Percentiles rank a stretch among this genome's conserved stretches.
Evolutionary conservation across 1,139 yeast species (phyloP).

Genomic region (Barnettozyma hawaiiensis): DNA sequence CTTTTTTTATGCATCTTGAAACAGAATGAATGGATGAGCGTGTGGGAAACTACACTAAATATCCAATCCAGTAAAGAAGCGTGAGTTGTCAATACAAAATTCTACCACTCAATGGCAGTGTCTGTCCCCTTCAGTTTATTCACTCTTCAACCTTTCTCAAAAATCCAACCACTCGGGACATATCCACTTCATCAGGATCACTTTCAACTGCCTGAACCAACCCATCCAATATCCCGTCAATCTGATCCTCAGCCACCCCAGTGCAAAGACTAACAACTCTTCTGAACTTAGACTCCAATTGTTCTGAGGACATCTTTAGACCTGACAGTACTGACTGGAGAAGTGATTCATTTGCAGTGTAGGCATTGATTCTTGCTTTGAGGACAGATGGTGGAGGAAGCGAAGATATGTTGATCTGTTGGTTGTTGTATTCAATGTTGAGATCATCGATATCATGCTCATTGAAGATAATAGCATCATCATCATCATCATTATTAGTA

Average conservation of each 20-base stretch:
- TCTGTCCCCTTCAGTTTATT: not conserved
- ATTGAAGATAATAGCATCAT: conserved; percentile 5
- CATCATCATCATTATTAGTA: not conserved
- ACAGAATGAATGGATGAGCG: no score
- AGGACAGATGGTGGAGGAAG: conserved; percentile 62
- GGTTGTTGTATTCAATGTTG: conserved; percentile 11
- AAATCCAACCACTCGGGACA: conserved; percentile 46
- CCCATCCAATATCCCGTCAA: conserved; percentile 79
- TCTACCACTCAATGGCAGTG: conserved; percentile 1
- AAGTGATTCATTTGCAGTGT: conserved; percentile 55
- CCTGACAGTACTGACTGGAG: conserved; percentile 45
- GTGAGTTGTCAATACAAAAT: not conserved
- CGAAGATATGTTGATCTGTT: conserved; percentile 22
- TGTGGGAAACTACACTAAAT: no score
- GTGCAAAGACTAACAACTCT: conserved; percentile 88
- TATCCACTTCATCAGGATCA: conserved; percentile 62
- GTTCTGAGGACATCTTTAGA: conserved; percentile 48
- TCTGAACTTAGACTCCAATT: conserved; percentile 77
- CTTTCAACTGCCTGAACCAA: conserved; percentile 87
- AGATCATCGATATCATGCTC: conserved; percentile 9
- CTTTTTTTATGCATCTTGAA: no score
- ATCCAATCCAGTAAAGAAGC: not conserved
- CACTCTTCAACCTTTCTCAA: conserved; percentile 36
- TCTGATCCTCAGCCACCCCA: conserved; percentile 72
- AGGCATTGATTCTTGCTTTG: conserved; percentile 76